Base-by-base conservation (phyloP, 768 basidiomycete genomes). In the Leccinum pellstonianum region DNA sequence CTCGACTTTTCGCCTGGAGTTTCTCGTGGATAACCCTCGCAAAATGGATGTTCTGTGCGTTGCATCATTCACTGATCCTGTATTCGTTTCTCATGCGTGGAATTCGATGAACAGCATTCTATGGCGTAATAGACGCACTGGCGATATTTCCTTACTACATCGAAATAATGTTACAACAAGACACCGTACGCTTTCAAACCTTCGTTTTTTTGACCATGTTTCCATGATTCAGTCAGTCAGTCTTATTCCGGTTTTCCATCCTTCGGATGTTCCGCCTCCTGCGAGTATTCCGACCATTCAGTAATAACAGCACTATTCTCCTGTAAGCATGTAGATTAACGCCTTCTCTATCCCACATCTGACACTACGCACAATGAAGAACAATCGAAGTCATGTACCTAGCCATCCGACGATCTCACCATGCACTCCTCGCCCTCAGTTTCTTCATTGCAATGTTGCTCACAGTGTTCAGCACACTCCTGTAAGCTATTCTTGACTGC, bases 341-440 rank as follows among this genome's bases (percentile, higher is more conserved):
- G 8, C 19, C 27, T 38, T 19, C 52, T 43, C 17, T 7, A 15
- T 4, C 4, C 10, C 31, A 1, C 43, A 19, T 55, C 59, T 61
- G 23, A 70, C 58, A 1, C 19, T 4, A 14, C 9, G n/a, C 25
- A 27, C 19, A 8, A 12, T 47, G 23, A 38, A 91, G 90, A 50
- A 93, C 91, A 0, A 93, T 93, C 52, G 90, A 93, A 77, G 91
- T 93, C 66, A 97, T 96, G 94, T 93, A 90, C 70, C 81, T 96
- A 31, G 87, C 92, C 31, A 87, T 95, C 37, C 82, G 89, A 53
- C 80, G 92, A 60, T 94, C 91, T 0, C 88, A 92, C 63, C 91
- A 95, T 65, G 93, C 93, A 0, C 79, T 95, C 1, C 81, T 94
- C 3, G 93, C 94, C 0, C 85, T 96, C 19, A 83, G 85, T 3